Evolutionary conservation across 2,329 filamentous ascomycete genomes (phyloP).

Genomic region (Ophiobolus disseminans): DNA sequence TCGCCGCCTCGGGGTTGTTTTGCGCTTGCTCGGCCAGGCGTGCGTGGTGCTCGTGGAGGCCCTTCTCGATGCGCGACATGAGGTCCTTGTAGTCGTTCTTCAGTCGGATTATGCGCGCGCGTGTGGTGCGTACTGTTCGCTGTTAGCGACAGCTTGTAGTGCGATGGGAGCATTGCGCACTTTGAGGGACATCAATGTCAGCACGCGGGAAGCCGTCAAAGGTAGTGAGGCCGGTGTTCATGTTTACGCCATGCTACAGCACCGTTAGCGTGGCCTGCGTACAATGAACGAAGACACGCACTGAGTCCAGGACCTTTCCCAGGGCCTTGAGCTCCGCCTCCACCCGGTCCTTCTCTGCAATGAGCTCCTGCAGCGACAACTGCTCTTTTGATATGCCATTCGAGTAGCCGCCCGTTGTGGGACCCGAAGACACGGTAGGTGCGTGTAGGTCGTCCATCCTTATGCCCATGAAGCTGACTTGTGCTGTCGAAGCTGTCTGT

Average conservation of each 20-base stretch:
- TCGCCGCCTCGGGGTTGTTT: conserved; percentile 46
- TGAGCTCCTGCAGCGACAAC: conserved; percentile 78
- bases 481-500: conserved; percentile 3
- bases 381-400: conserved; percentile 69
- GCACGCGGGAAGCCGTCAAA: conserved; percentile 90
- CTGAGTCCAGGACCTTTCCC: conserved; percentile 85
- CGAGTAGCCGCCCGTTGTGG: conserved; percentile 64
- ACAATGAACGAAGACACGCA: conserved; percentile 53
- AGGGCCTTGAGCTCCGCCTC: conserved; percentile 88
- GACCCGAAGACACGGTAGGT: conserved; percentile 79
- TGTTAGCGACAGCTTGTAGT: conserved; percentile 19
- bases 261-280: conserved; percentile 16
- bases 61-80: conserved; percentile 82
- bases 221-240: conserved; percentile 87
- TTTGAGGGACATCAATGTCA: conserved; percentile 94
- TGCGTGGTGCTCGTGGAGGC: conserved; percentile 91
- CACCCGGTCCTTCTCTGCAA: conserved; percentile 81
- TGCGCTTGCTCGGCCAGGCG: conserved; percentile 59
- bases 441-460: conserved; percentile 72
- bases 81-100: conserved; percentile 93
- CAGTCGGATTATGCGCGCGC: conserved; percentile 85
- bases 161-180: conserved; percentile 58
- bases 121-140: conserved; percentile 83
- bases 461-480: conserved; percentile 55
- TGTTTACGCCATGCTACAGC: conserved; percentile 85